Percentiles rank a stretch among this genome's conserved stretches.
Evolutionary conservation across 2,329 filamentous ascomycete genomes (phyloP).

Genomic region (Paecilomyces dactylethromorphus): DNA sequence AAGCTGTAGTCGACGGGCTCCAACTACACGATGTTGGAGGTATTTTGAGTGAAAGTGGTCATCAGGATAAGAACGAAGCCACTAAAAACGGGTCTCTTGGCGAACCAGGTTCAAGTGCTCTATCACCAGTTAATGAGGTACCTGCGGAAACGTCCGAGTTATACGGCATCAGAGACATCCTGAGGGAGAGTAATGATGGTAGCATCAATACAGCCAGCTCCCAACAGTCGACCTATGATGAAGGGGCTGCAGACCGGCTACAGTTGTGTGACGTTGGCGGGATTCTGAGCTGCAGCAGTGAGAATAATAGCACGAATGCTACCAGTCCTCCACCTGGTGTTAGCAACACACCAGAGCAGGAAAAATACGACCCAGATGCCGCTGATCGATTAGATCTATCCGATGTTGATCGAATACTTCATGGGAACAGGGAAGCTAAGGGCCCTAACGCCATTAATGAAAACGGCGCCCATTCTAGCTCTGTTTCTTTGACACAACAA

Average conservation of each 20-base stretch:
- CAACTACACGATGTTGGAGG: conserved; percentile 6
- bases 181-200: background rate
- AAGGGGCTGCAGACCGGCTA: background rate
- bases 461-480: background rate
- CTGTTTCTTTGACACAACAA: background rate
- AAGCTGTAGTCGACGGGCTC: conserved; percentile 2
- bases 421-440: background rate
- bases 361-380: background rate
- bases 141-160: background rate
- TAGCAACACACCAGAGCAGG: background rate
- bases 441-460: background rate
- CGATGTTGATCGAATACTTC: background rate
- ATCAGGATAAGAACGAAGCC: background rate
- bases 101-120: background rate
- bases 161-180: background rate
- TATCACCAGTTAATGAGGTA: background rate
- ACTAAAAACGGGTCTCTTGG: background rate
- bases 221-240: background rate
- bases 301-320: background rate
- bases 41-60: background rate
- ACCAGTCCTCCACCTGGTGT: background rate
- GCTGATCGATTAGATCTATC: background rate
- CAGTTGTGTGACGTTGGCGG: background rate
- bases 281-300: background rate
- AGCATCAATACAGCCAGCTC: background rate